Conservation (phyloP, 305 asterid genomes). For the Fraxinus sp. region DNA sequence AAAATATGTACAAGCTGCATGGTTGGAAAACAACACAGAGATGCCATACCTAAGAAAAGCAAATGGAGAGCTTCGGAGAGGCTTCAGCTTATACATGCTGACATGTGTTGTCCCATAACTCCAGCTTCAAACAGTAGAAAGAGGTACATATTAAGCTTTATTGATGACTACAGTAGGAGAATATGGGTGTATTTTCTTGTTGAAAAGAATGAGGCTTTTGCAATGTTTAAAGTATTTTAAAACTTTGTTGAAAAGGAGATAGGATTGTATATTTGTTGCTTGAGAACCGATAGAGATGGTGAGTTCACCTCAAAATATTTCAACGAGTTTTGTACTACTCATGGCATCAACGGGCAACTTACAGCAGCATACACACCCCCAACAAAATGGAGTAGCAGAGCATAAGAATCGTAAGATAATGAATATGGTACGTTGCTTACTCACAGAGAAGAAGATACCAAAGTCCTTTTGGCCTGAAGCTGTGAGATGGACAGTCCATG, state of each 20-base stretch:
- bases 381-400: too few relatives aligned
- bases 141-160: neutral
- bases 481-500: neutral
- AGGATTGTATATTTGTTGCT: neutral
- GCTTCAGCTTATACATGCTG: neutral
- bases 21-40: neutral
- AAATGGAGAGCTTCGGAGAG: neutral
- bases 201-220: neutral
- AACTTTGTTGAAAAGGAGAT: neutral
- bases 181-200: neutral
- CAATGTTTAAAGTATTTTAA: constrained; percentile 1
- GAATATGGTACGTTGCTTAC: neutral
- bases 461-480: neutral
- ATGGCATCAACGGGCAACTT: neutral
- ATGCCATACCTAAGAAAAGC: neutral
- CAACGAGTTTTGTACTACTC: neutral
- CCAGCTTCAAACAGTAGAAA: neutral
- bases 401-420: neutral
- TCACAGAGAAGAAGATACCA: neutral
- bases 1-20: neutral
- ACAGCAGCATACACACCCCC: too few relatives aligned
- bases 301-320: neutral
- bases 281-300: neutral
- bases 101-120: neutral
- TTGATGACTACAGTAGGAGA: neutral